These are phyloP conservation scores for Scheffersomyces spartinae DNA, from an alignment of 805 yeast species.

Conservation along the genomic window DNA sequence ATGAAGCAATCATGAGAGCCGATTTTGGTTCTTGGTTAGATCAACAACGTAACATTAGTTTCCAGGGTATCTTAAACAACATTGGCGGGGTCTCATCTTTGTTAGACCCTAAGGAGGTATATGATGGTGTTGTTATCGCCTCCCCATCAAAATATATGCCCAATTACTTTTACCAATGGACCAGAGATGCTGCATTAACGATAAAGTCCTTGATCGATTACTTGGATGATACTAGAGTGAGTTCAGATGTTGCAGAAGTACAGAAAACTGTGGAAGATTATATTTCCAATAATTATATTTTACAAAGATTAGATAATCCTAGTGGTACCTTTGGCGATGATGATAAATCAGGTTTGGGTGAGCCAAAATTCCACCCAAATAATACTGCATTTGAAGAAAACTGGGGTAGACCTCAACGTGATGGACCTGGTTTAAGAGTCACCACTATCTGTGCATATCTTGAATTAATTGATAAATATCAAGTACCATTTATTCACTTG, in stretches of 20 bases:
- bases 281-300: slow-evolving; percentile 39
- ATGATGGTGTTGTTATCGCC: slow-evolving; percentile 70
- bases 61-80: slow-evolving; percentile 37
- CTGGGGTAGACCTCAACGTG: slow-evolving; percentile 97
- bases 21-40: slow-evolving; percentile 40
- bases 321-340: slow-evolving; percentile 47
- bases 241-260: slow-evolving; percentile 2
- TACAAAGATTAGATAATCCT: slow-evolving; percentile 60
- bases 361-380: slow-evolving; percentile 74
- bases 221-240: slow-evolving; percentile 28
- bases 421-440: slow-evolving; percentile 82
- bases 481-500: slow-evolving; percentile 11
- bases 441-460: slow-evolving; percentile 52
- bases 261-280: slow-evolving; percentile 41
- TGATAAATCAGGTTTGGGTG: slow-evolving; percentile 57
- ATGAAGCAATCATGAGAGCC: slow-evolving; percentile 14
- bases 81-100: slow-evolving; percentile 39
- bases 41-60: slow-evolving; percentile 29
- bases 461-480: slow-evolving; percentile 23
- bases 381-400: slow-evolving; percentile 46
- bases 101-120: slow-evolving; percentile 21
- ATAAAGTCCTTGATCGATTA: slow-evolving; percentile 50
- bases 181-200: slow-evolving; percentile 80
- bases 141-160: slow-evolving; percentile 67
- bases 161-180: slow-evolving; percentile 84